These are phyloP conservation scores for Triadica sebifera DNA, from an alignment of 345 rosid species.

Conservation along the genomic window DNA sequence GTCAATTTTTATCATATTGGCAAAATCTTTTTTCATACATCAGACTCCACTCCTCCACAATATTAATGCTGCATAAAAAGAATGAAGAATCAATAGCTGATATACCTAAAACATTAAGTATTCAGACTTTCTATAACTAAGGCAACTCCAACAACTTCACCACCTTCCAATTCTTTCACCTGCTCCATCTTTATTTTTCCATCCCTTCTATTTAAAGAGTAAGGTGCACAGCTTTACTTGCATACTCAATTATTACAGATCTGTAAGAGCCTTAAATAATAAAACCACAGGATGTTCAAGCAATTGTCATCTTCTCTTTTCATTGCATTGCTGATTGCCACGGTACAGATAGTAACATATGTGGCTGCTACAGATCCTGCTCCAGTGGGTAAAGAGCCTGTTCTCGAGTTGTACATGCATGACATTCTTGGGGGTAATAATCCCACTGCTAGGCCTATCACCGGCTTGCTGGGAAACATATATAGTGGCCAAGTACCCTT, in stretches of 20 bases:
- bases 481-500: slow-evolving; percentile 93
- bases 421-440: slow-evolving; percentile 88
- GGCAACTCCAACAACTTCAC: slow-evolving; percentile 47
- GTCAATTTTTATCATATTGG: neutral
- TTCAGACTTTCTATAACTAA: slow-evolving; percentile 13
- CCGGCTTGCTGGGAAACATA: slow-evolving; percentile 91
- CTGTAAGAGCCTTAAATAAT: neutral
- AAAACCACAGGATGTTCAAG: slow-evolving; percentile 41
- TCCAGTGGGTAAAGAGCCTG: slow-evolving; percentile 39
- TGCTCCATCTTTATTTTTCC: slow-evolving; percentile 32
- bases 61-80: neutral
- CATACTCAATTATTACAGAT: slow-evolving; percentile 12
- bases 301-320: slow-evolving; percentile 32
- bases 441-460: slow-evolving; percentile 86
- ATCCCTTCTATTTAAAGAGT: slow-evolving; percentile 41
- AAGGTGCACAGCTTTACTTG: slow-evolving; percentile 9
- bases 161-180: slow-evolving; percentile 28
- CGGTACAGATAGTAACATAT: slow-evolving; percentile 15
- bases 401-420: slow-evolving; percentile 82
- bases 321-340: slow-evolving; percentile 29
- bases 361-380: slow-evolving; percentile 46
- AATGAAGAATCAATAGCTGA: slow-evolving; percentile 14
- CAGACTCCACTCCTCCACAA: neutral
- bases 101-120: slow-evolving; percentile 23
- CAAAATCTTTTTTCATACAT: neutral